A percentile compares a stretch with the other conserved stretches of the same genome.
phyloP scores from a whole-genome alignment of 2,329 filamentous ascomycete species.

The Aureobasidium uvarum region DNA sequence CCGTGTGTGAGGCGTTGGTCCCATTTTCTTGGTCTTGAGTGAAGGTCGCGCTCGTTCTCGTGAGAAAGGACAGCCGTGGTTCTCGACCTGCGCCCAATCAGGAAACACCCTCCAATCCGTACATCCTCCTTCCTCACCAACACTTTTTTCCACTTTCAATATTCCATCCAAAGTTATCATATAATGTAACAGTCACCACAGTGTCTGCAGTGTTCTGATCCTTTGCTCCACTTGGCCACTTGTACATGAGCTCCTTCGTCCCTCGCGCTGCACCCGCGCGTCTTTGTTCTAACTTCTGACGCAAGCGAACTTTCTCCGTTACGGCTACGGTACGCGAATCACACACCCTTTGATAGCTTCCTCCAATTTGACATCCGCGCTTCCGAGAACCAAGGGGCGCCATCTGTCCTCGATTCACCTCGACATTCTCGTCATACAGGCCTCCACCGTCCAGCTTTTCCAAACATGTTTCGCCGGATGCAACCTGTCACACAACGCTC shows the following conservation, averaged over 20 bases:
- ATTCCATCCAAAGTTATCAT: neutral
- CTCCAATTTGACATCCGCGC: constrained; percentile 25
- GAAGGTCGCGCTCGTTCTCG: constrained; percentile 6
- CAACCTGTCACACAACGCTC: constrained; percentile 17
- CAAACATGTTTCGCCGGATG: constrained; percentile 7
- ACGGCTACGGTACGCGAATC: constrained; percentile 12
- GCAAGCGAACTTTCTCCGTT: constrained; percentile 25
- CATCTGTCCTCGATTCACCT: constrained; percentile 20
- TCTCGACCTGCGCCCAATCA: constrained; percentile 15
- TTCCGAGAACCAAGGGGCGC: constrained; percentile 19
- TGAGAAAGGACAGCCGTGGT: constrained; percentile 1
- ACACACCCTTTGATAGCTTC: constrained; percentile 10
- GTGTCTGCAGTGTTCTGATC: neutral
- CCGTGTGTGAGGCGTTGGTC: constrained; percentile 22
- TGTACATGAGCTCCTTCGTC: constrained; percentile 10
- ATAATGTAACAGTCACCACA: too few species aligned
- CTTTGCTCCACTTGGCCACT: neutral
- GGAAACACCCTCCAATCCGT: neutral
- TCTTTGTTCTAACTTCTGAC: constrained; percentile 24
- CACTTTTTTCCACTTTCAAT: neutral
- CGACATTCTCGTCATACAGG: constrained; percentile 11
- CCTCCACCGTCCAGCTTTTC: neutral
- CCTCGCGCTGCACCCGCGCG: constrained; percentile 16
- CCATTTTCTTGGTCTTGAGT: constrained; percentile 12
- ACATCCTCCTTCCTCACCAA: neutral